Conservation (phyloP, 2,329 filamentous ascomycete species). For the Leptodontidium sp. region DNA sequence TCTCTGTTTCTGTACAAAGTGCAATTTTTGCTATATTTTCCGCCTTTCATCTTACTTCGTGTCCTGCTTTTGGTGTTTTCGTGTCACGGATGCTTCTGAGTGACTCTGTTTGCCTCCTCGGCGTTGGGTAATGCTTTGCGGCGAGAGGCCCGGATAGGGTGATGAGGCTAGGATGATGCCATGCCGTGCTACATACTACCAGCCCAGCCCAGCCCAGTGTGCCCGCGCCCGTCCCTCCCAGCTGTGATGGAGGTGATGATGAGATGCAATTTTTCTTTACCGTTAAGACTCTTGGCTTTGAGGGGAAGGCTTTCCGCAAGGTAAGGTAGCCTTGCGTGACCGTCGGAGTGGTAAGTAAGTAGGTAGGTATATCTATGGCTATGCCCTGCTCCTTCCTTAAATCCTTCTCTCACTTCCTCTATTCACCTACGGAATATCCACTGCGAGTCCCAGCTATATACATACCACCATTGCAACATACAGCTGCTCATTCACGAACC, state of each 20-base stretch:
- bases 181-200: background rate
- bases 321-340: conserved; percentile 11
- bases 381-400: background rate
- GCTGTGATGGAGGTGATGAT: background rate
- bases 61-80: background rate
- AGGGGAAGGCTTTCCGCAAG: background rate
- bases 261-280: conserved; percentile 3
- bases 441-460: background rate
- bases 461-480: background rate
- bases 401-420: background rate
- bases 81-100: too few species aligned
- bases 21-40: background rate
- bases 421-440: background rate
- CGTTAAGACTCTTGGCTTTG: conserved; percentile 5
- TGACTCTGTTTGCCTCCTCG: too few species aligned
- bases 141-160: background rate
- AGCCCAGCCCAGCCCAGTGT: background rate
- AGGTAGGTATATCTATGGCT: background rate
- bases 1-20: background rate
- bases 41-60: background rate
- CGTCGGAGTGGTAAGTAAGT: background rate
- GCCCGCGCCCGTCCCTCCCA: background rate
- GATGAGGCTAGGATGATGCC: conserved; percentile 8
- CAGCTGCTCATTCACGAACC: background rate
- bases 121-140: conserved; percentile 1